Conservation (phyloP, 2,329 filamentous ascomycete species). For the Ascomycota sp. region DNA sequence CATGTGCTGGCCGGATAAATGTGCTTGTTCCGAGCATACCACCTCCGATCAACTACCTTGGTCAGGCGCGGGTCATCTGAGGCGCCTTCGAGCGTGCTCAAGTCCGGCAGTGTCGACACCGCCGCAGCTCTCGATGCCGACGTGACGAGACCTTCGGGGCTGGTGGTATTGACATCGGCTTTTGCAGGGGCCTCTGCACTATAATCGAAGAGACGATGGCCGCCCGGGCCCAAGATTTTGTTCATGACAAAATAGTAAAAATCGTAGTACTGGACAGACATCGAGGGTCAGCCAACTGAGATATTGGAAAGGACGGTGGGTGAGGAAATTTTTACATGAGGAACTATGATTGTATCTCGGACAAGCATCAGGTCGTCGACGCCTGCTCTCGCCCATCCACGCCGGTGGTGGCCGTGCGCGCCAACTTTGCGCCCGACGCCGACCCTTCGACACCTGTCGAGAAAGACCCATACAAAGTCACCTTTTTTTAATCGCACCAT, state of each 20-base stretch:
- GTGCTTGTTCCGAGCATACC: slow-evolving; percentile 97
- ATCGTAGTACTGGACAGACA: slow-evolving; percentile 68
- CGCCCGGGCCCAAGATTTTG: slow-evolving; percentile 53
- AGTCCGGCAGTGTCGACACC: slow-evolving; percentile 19
- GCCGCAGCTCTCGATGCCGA: slow-evolving; percentile 17
- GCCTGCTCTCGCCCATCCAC: slow-evolving; percentile 81
- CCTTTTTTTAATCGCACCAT: slow-evolving; percentile 79
- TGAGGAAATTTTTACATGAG: slow-evolving; percentile 85
- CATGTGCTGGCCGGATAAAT: slow-evolving; percentile 92
- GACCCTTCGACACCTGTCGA: slow-evolving; percentile 80
- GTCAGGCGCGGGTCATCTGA: slow-evolving; percentile 61
- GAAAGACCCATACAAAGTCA: slow-evolving; percentile 77
- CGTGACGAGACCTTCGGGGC: slow-evolving; percentile 9
- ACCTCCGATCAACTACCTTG: slow-evolving; percentile 86
- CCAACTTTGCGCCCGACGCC: slow-evolving; percentile 66
- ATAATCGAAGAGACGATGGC: slow-evolving; percentile 60
- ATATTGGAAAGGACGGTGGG: no score
- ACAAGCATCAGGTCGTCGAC: slow-evolving; percentile 94
- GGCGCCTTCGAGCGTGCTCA: slow-evolving; percentile 49
- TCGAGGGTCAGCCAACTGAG: neutral
- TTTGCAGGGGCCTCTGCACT: slow-evolving; percentile 23
- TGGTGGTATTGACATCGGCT: slow-evolving; percentile 3
- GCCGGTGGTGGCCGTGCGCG: slow-evolving; percentile 41
- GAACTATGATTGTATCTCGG: slow-evolving; percentile 74
- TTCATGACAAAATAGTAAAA: slow-evolving; percentile 96